A percentile compares a stretch with the other conserved stretches of the same genome.
These are phyloP conservation scores for Hypericum androsaemum DNA, from an alignment of 345 rosid species.

Conservation along the genomic window DNA sequence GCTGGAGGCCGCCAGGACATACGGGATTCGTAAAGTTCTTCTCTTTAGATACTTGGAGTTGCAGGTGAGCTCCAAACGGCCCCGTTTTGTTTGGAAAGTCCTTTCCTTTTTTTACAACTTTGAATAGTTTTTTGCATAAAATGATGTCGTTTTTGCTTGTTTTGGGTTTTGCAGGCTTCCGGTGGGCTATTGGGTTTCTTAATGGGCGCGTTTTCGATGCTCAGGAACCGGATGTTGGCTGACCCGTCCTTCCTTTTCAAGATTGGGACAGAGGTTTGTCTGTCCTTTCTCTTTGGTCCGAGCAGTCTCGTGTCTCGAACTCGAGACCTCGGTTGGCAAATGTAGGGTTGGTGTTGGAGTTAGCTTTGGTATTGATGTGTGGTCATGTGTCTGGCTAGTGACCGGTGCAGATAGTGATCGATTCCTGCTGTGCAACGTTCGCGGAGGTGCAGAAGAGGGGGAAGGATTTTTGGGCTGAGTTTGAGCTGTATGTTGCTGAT, in stretches of 20 bases:
- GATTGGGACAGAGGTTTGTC: constrained; percentile 80
- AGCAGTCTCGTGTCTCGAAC: too few relatives aligned
- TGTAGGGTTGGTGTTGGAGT: too few relatives aligned
- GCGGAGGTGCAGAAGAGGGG: constrained; percentile 96
- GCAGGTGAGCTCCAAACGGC: too few relatives aligned
- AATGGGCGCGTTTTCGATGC: constrained; percentile 60
- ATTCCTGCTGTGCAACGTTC: constrained; percentile 86
- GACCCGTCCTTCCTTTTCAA: constrained; percentile 96
- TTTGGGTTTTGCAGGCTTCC: constrained; percentile 37
- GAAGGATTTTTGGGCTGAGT: constrained; percentile 88
- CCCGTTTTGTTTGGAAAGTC: too few relatives aligned
- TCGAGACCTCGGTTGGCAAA: too few relatives aligned
- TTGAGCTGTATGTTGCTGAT: constrained; percentile 92
- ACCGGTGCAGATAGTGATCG: constrained; percentile 67
- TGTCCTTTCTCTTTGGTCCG: not conserved
- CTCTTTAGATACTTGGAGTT: too few relatives aligned
- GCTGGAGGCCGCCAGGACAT: too few relatives aligned
- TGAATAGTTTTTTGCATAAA: too few relatives aligned
- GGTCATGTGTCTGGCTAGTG: not conserved
- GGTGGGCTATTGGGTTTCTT: constrained; percentile 55
- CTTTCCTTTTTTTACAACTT: too few relatives aligned
- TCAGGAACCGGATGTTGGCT: constrained; percentile 82
- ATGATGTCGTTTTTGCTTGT: too few relatives aligned
- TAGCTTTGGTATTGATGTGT: too few relatives aligned
- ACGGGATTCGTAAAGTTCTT: too few relatives aligned